Base-by-base conservation (phyloP, 345 rosid species). In the Raphanus raphanistrum region DNA sequence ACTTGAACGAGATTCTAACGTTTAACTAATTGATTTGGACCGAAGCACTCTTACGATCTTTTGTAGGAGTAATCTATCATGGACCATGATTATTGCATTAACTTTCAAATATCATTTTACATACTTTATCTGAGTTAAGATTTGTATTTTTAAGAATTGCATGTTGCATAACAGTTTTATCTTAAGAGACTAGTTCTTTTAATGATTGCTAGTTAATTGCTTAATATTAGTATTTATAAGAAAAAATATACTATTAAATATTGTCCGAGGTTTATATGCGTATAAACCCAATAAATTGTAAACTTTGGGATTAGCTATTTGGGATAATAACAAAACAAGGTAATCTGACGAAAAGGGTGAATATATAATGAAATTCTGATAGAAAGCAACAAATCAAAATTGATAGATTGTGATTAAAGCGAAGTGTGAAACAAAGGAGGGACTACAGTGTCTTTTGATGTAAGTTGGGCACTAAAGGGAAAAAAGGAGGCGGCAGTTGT, bases 401-500 rank as follows among this genome's bases (percentile, higher is more conserved):
- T 50, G 74, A 27, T 60, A 50, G 63, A 62, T 73, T 79, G 78
- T 17, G 60, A 13, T 13, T 17, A 73, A 68, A 79, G 78, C 38
- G 62, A 73, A 79, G 74, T 28, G 28, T 35, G 25, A 33, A 66
- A 33, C 15, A 70, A 57, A 65, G 43, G 59, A 65, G 12, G 68
- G 68, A 15, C 26, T 28, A 41, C 66, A 9, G 13, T 55, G 65
- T 64, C 75, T 70, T 66, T 70, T 52, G 32, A 41, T 11, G 21
- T 4, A 13, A n/a, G 72, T 57, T 77, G 76, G 67, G 21, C 57
- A 31, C 9, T 55, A 55, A 57, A 54, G 13, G 9, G 4, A 2
- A 4, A 71, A 71, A 66, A 50, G 61, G 67, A 64, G 52, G 68
- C 25, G 52, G 81, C 66, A 52, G 82, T 79, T 79, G 68, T 73